phyloP scores from a whole-genome alignment of 1,284 basidiomycete species.

The Trichosporon ovoides region DNA sequence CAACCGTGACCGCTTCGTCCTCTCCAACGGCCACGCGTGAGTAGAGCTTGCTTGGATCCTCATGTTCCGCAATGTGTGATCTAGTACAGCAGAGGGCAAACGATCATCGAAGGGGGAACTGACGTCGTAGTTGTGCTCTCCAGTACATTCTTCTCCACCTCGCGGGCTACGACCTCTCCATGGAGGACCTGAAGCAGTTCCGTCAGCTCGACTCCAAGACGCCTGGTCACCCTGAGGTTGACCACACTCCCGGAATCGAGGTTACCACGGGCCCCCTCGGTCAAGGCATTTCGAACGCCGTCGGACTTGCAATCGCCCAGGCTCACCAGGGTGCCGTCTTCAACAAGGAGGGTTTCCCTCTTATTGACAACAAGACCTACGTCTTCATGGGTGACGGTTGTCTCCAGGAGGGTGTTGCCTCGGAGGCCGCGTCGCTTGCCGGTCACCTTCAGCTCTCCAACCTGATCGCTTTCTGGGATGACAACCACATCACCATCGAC shows the following conservation, averaged over 20 bases:
- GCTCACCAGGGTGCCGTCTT: slow-evolving; percentile 80
- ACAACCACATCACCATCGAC: slow-evolving; percentile 93
- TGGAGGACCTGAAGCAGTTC: slow-evolving; percentile 51
- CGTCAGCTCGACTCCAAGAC: slow-evolving; percentile 78
- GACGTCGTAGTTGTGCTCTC: slow-evolving; percentile 60
- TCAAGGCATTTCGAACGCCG: slow-evolving; percentile 83
- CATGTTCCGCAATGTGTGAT: too few relatives aligned
- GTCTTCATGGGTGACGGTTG: slow-evolving; percentile 94
- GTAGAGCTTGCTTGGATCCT: slow-evolving; percentile 7
- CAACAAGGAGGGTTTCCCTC: slow-evolving; percentile 78
- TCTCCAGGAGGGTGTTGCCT: slow-evolving; percentile 89
- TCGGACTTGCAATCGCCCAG: slow-evolving; percentile 89
- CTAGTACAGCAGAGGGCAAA: too few relatives aligned
- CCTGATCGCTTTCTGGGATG: slow-evolving; percentile 84
- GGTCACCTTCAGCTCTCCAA: slow-evolving; percentile 88
- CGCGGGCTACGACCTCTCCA: slow-evolving; percentile 52
- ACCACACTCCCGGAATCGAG: slow-evolving; percentile 87
- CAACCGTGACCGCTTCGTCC: slow-evolving; percentile 65
- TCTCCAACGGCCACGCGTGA: slow-evolving; percentile 51
- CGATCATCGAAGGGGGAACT: too few relatives aligned
- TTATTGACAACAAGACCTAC: slow-evolving; percentile 88
- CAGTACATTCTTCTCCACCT: slow-evolving; percentile 52
- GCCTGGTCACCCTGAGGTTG: slow-evolving; percentile 84
- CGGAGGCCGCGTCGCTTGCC: slow-evolving; percentile 84
- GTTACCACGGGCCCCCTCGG: slow-evolving; percentile 95